These are phyloP conservation scores for Curvularia lunata DNA, from an alignment of 2,329 filamentous ascomycete species.

Conservation along the genomic window DNA sequence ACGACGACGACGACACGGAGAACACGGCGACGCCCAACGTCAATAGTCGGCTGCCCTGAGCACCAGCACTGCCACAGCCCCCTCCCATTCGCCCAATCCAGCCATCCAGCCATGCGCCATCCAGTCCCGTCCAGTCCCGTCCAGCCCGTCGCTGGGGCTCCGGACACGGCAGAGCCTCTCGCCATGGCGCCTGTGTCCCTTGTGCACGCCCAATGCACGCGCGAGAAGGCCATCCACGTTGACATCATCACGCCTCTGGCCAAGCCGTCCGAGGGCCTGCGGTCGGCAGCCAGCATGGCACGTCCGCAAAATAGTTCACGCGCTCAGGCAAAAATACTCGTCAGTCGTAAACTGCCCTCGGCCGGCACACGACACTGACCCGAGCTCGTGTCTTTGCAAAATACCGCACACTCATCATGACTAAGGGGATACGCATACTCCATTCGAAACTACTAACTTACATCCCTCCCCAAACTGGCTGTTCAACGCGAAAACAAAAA, in stretches of 20 bases:
- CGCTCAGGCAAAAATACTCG: neutral
- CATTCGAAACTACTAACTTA: slow-evolving; percentile 31
- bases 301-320: neutral
- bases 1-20: neutral
- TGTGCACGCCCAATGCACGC: neutral
- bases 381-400: neutral
- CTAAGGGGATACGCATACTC: slow-evolving; percentile 22
- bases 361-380: neutral
- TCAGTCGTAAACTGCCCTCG: too few species aligned
- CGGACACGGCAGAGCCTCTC: too few species aligned
- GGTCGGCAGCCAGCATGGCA: neutral
- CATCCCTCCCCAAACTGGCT: slow-evolving; percentile 31
- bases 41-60: neutral
- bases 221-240: slow-evolving; percentile 3
- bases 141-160: neutral
- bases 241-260: slow-evolving; percentile 21
- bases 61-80: neutral
- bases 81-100: neutral
- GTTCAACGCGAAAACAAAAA: slow-evolving; percentile 26
- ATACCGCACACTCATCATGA: neutral
- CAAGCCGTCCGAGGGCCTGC: neutral
- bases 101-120: too few species aligned
- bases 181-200: neutral
- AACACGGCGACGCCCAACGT: slow-evolving; percentile 8
- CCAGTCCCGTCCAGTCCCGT: neutral